Base-by-base conservation (phyloP, 257 asterid genomes). In the Perilla frutescens region DNA sequence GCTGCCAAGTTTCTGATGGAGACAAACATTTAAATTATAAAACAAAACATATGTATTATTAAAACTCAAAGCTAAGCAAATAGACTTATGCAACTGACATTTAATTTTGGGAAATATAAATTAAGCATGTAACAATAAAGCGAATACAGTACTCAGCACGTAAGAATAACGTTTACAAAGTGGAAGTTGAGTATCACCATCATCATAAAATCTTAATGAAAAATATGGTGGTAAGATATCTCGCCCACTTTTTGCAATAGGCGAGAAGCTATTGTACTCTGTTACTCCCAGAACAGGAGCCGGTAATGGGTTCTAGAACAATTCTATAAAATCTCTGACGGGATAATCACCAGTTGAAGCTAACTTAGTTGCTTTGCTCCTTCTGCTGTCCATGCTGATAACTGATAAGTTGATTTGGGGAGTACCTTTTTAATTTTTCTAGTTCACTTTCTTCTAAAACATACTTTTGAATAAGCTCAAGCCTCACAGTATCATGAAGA, bases 1-100 rank as follows among this genome's bases (percentile, higher is more conserved):
- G 93, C 98, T 95, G 64, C 94, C 99, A 70, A 95, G 91, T 95
- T 92, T 92, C 98, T 95, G 97, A 66, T 20, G 73, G 70, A 76
- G 72, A 81, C 36, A 79, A 80, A 75, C 69, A 66, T 9, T 40
- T 64, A 29, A 6, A 11, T 4, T 20, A 62, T 8, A 20, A 39
- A 39, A 8, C 1, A 7, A 62, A 62, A 15, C 0, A 59, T 2
- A 34, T 34, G 1, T 2, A 34, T 34, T 34, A 34, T 34, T 0
- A 2, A 34, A 34, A 34, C 37, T 34, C 37, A 34, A 34, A 34
- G 37, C 37, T 34, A 15, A 40, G 51, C 12, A 7, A 61, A 39
- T 39, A 7, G 5, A 7, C 40, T 37, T 13, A 7, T 31, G 65
- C 26, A 57, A 11, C 4, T 31, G 41, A 4, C 15, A 57, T 7